A percentile compares a stretch with the other conserved stretches of the same genome.
Evolutionary conservation across 805 yeast genomes (phyloP).

Genomic region (Candida argentea): DNA sequence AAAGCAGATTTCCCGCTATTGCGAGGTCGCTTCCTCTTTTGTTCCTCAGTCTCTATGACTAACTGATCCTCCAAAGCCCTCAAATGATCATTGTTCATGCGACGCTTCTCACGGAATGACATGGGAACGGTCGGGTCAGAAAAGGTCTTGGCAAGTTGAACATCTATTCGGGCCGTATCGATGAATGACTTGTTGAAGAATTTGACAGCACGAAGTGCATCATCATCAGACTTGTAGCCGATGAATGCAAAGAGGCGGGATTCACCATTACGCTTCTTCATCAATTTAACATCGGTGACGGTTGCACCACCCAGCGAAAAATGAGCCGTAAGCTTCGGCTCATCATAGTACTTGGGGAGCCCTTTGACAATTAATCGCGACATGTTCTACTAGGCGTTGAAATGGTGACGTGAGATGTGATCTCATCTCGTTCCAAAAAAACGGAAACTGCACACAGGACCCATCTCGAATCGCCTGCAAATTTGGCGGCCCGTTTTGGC

Average conservation of each 20-base stretch:
- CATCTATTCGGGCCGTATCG: slow-evolving; percentile 73
- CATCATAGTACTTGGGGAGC: slow-evolving; percentile 68
- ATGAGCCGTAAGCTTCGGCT: slow-evolving; percentile 58
- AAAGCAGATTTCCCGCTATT: slow-evolving; percentile 26
- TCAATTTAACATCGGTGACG: slow-evolving; percentile 82
- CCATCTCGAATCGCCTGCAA: too few species aligned
- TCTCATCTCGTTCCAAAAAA: too few species aligned
- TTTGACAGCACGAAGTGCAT: slow-evolving; percentile 69
- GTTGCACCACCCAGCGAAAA: slow-evolving; percentile 45
- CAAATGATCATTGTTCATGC: slow-evolving; percentile 35
- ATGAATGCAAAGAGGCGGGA: slow-evolving; percentile 90
- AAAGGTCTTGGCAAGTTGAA: slow-evolving; percentile 74
- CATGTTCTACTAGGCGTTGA: too few species aligned
- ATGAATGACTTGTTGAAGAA: slow-evolving; percentile 72
- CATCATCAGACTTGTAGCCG: slow-evolving; percentile 66
- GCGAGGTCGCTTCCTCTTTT: slow-evolving; percentile 28
- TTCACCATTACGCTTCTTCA: slow-evolving; percentile 73
- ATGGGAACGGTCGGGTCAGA: slow-evolving; percentile 75
- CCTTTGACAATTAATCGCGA: slow-evolving; percentile 91
- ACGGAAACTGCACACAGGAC: too few species aligned
- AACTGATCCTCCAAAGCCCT: slow-evolving; percentile 33
- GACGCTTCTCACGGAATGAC: slow-evolving; percentile 35
- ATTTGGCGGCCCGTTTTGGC: too few species aligned
- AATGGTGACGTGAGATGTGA: too few species aligned
- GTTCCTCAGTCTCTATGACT: slow-evolving; percentile 26